A percentile compares a stretch with the other conserved stretches of the same genome.
Evolutionary conservation across 139 green algal genomes (phyloP).

Genomic region (Micractinium sp.): DNA sequence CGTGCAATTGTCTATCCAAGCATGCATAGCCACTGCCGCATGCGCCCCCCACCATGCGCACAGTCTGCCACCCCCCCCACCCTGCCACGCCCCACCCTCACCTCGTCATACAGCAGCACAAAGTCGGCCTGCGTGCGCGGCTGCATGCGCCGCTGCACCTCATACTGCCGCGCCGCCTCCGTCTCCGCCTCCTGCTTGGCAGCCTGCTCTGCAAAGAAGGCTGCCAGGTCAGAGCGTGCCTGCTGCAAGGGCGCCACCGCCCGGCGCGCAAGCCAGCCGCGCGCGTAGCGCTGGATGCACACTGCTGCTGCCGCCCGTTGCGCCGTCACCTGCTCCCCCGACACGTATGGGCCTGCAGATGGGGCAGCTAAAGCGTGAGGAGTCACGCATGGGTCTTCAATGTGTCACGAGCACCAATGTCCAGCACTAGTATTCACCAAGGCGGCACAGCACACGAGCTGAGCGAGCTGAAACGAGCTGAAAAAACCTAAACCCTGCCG

Average conservation of each 20-base stretch:
- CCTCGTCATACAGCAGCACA: slow-evolving; percentile 72
- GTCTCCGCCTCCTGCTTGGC: neutral
- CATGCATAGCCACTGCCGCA: no score
- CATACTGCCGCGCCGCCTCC: neutral
- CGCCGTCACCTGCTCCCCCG: slow-evolving; percentile 56
- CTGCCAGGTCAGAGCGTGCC: neutral
- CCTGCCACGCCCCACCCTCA: neutral
- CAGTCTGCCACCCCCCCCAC: no score
- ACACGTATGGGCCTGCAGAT: slow-evolving; percentile 54
- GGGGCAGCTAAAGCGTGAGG: no score
- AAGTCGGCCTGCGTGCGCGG: slow-evolving; percentile 81
- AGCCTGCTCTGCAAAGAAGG: neutral
- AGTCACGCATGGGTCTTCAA: no score
- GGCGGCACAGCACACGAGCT: neutral
- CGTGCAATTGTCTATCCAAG: no score
- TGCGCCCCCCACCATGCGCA: no score
- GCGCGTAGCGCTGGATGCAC: slow-evolving; percentile 72
- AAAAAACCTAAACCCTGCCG: no score
- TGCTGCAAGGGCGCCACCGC: neutral
- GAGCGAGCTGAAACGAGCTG: neutral
- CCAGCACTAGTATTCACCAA: neutral
- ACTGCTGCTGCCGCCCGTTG: slow-evolving; percentile 47
- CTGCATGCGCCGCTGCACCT: slow-evolving; percentile 66
- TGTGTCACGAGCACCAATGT: neutral
- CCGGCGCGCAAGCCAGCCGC: slow-evolving; percentile 59